Evolutionary conservation across 495 filamentous ascomycete species (phyloP), one percentile per base, ranked within the genome.

Genomic region (Bryoglossum gracile): DNA sequence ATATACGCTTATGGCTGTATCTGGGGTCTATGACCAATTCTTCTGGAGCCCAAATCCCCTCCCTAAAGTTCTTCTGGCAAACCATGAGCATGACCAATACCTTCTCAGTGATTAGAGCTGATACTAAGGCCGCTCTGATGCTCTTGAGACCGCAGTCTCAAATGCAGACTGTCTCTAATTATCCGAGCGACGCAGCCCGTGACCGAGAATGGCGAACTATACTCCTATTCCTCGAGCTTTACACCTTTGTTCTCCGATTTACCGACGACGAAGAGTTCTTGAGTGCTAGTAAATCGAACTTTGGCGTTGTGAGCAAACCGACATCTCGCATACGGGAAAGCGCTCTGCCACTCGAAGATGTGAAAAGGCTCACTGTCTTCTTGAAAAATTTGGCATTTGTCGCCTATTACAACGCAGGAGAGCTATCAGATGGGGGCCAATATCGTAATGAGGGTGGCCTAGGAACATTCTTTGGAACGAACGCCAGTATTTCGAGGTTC

Each of bases 1-100:
- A 97, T 43, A 94, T 97, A 43, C 83, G 90, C 0, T 94, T 97
- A 87, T 94, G 92, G 73, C 69, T 99, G 3, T 97, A 89, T 55
- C 68, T 89, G 11, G 84, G 88, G 0, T 89, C 89, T 24, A 81
- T 86, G 9, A 74, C 73, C 16, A 67, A 55, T 14, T 58, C 62
- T 23, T 58, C 64, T 8, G 62, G 60, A 11, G 59, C 57, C 4
- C 68, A 73, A 43, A 61, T 83, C 13, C 84, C 92, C 0, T 82
- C 88, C 4, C 80, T 94, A 44, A 86, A 86, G 59, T 96, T 85
- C 61, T 90, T 96, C 60, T 99, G 92, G 88, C 71, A 83, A 42
- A 84, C 85, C 14, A 77, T 84, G 36, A 77, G 70, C 40, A 71
- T 71, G 35, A 91, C 86, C 16, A 65, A 64, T 1, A 65, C 89